Conservation (phyloP, 1,284 basidiomycete species). For the Ganoderma boninense region DNA sequence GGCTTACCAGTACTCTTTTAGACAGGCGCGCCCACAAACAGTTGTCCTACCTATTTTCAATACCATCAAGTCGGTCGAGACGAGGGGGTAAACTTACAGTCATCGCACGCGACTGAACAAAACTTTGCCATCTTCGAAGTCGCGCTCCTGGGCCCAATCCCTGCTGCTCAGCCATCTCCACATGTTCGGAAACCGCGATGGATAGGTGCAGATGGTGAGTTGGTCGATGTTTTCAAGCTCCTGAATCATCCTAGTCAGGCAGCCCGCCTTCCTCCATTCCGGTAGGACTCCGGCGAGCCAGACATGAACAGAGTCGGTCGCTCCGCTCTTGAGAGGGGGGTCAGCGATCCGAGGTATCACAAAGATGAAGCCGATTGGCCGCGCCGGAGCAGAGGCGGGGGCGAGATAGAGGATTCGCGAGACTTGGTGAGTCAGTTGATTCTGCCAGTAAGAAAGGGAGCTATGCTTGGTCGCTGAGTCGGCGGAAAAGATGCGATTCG, state of each 20-base stretch:
- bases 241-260: slow-evolving; percentile 35
- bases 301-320: slow-evolving; percentile 29
- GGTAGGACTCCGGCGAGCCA: slow-evolving; percentile 40
- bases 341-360: slow-evolving; percentile 33
- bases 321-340: slow-evolving; percentile 30
- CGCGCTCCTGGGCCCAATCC: slow-evolving; percentile 31
- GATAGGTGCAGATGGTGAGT: slow-evolving; percentile 39
- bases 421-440: slow-evolving; percentile 30
- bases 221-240: slow-evolving; percentile 18
- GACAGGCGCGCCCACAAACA: neutral
- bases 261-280: slow-evolving; percentile 34
- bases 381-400: slow-evolving; percentile 4
- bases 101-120: slow-evolving; percentile 29
- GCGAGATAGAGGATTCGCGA: slow-evolving; percentile 37
- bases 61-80: neutral
- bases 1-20: neutral
- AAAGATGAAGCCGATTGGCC: slow-evolving; percentile 38
- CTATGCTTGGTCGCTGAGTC: slow-evolving; percentile 36
- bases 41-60: neutral
- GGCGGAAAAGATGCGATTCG: slow-evolving; percentile 36
- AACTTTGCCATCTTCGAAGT: slow-evolving; percentile 35
- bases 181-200: slow-evolving; percentile 37
- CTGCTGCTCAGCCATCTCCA: slow-evolving; percentile 38
- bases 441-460: slow-evolving; percentile 34
- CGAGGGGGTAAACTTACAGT: neutral